Evolutionary conservation across 2,329 filamentous ascomycete genomes (phyloP).

Genomic region (Colletotrichum tofieldiae): DNA sequence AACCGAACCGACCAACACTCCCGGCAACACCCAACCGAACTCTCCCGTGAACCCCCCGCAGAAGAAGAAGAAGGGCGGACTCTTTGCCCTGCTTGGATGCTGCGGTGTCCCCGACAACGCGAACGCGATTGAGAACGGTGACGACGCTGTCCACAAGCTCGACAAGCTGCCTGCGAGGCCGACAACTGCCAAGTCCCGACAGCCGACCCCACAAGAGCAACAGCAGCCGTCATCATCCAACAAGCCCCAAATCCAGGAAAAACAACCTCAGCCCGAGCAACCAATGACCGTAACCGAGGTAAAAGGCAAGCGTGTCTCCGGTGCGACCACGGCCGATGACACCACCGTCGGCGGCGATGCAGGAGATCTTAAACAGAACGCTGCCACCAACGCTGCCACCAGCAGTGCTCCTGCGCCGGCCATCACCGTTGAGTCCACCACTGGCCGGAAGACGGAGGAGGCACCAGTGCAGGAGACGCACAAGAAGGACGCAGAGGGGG

Average conservation of each 20-base stretch:
- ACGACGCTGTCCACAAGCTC: slow-evolving; percentile 71
- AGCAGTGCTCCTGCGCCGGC: slow-evolving; percentile 63
- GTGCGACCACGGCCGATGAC: slow-evolving; percentile 64
- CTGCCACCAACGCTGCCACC: slow-evolving; percentile 36
- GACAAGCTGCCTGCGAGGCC: slow-evolving; percentile 70
- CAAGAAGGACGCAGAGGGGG: slow-evolving; percentile 68
- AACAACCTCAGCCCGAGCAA: slow-evolving; percentile 58
- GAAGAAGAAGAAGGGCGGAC: slow-evolving; percentile 70
- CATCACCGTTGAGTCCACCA: slow-evolving; percentile 46
- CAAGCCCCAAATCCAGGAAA: slow-evolving; percentile 64
- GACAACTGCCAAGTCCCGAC: slow-evolving; percentile 68
- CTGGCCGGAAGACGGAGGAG: slow-evolving; percentile 46
- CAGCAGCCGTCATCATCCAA: slow-evolving; percentile 55
- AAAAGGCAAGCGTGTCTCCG: slow-evolving; percentile 63
- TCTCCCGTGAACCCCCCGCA: slow-evolving; percentile 66
- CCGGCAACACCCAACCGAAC: slow-evolving; percentile 66
- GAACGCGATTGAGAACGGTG: slow-evolving; percentile 67
- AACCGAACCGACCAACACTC: slow-evolving; percentile 66
- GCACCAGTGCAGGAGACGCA: slow-evolving; percentile 40
- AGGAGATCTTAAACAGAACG: slow-evolving; percentile 64
- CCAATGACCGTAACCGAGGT: slow-evolving; percentile 54
- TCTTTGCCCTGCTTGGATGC: slow-evolving; percentile 76
- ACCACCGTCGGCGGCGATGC: slow-evolving; percentile 59
- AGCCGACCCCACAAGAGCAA: slow-evolving; percentile 68
- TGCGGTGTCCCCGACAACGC: slow-evolving; percentile 76